Base-by-base conservation (phyloP, 352 stramenopile genomes). In the Phytophthora niederhauseri region DNA sequence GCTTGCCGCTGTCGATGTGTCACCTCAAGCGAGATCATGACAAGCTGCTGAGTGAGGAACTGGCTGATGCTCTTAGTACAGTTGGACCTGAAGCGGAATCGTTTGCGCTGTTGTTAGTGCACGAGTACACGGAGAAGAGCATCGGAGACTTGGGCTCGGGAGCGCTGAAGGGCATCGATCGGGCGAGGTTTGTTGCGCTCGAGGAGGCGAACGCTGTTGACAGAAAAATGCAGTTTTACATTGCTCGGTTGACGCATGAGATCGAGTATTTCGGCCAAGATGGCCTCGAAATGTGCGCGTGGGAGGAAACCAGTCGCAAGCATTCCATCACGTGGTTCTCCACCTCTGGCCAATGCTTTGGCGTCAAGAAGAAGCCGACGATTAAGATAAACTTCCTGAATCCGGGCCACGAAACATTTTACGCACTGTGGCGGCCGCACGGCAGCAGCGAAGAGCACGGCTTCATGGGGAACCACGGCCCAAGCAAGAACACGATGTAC, bases 81-180 rank as follows among this genome's bases (percentile, higher is more conserved):
- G 66, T 73, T 52, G 64, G 74, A 54, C 78, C 57, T 22, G 66
- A 81, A 62, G 81, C 76, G 24, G 64, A 87, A 17, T 63, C 49
- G 6, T 69, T 66, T 31, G 60, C 56, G 28, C 30, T 74, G 45
- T 24, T 74, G 20, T 24, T 74, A 20, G 46, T 20, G 1, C 67
- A 74, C 19, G 55, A 74, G 50, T 74, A 70, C 31, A 70, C 67
- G 4, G 61, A 68, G 41, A 69, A 66, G 15, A 66, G 60, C 30
- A 60, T 74, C 28, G 22, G 26, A 22, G 31, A 61, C 36, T 30
- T 70, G 0, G 60, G 67, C 0, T 57, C 34, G 1, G 34, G 22
- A 5, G 67, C 61, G 19, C 31, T 74, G 19, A 70, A 74, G 34
- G 67, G 55, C 6, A 57, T 64, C 8, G 67, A 74, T 15, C 61